Base-by-base conservation (phyloP, 257 asterid genomes). In the Verbascum thapsus region DNA sequence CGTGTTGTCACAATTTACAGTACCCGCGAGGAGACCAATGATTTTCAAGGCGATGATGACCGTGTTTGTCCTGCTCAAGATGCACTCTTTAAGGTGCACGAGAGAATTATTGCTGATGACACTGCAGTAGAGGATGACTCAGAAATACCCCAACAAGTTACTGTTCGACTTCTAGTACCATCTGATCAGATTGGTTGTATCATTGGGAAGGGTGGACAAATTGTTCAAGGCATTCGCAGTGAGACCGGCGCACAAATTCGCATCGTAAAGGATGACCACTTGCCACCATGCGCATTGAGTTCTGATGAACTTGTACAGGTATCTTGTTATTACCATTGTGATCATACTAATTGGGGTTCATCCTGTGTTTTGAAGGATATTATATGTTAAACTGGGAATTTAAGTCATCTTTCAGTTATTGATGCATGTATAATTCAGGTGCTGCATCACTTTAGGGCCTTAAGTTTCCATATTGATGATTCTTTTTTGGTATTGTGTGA, bases 221-320 rank as follows among this genome's bases (percentile, higher is more conserved):
- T 89, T 55, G 91, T 89, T 45, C 98, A 92, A 66, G 82, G 45
- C 69, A 87, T 87, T 55, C 96, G 84, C 37, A 76, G 81, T 66
- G 98, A 92, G 41, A 81, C 91, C 58, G 97, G 98, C 61, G 98
- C 98, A 9, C 92, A 87, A 74, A 65, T 92, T 83, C 95, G 96
- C 72, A 87, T 89, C 30, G 65, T 89, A 43, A 92, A 89, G 84
- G 97, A 87, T 74, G 85, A 81, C 55, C 95, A 87, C 78, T 77
- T 87, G 74, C 97, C 99, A 16, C 30, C 90, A 1, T 92, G 97
- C 77, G 96, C 96, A 26, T 69, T 87, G 87, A 76, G 73, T 67
- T 83, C 99, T 8, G 99, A 92, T 60, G 99, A 92, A 74, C 96
- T 92, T 61, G 85, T 89, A 65, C 99, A 89, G 96, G 97, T 92